Conservation (phyloP, 345 rosid genomes). For the Euphorbia peplus region DNA sequence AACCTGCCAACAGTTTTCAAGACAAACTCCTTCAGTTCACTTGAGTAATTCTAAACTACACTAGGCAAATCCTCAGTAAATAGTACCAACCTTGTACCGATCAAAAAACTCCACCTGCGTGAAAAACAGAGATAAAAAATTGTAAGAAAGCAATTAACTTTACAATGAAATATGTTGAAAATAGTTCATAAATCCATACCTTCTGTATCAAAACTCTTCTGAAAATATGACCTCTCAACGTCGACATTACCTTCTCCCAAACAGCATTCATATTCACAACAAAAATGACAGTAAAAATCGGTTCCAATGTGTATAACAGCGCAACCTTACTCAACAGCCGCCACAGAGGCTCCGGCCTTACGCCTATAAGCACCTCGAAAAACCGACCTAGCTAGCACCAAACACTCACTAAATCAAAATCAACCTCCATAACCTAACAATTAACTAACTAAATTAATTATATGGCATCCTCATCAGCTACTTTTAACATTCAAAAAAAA, state of each 20-base stretch:
- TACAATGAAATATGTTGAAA: not conserved
- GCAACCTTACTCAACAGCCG: constrained; percentile 66
- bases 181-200: constrained; percentile 30
- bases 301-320: constrained; percentile 70
- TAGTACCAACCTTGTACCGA: constrained; percentile 63
- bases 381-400: constrained; percentile 63
- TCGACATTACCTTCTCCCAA: constrained; percentile 91
- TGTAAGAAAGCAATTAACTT: not conserved
- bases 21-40: not conserved
- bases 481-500: too few relatives aligned
- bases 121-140: constrained; percentile 5
- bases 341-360: constrained; percentile 74
- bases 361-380: constrained; percentile 81
- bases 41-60: not conserved
- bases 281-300: constrained; percentile 72
- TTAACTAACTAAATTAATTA: not conserved
- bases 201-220: constrained; percentile 76
- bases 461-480: not conserved
- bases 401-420: not conserved
- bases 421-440: too few relatives aligned
- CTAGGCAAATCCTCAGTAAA: not conserved
- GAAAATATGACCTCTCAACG: constrained; percentile 74
- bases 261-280: constrained; percentile 63
- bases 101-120: constrained; percentile 87
- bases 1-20: constrained; percentile 42